A percentile compares a stretch with the other conserved stretches of the same genome.
phyloP scores from a whole-genome alignment of 1,284 basidiomycete genomes.

The Tilletia caries region DNA sequence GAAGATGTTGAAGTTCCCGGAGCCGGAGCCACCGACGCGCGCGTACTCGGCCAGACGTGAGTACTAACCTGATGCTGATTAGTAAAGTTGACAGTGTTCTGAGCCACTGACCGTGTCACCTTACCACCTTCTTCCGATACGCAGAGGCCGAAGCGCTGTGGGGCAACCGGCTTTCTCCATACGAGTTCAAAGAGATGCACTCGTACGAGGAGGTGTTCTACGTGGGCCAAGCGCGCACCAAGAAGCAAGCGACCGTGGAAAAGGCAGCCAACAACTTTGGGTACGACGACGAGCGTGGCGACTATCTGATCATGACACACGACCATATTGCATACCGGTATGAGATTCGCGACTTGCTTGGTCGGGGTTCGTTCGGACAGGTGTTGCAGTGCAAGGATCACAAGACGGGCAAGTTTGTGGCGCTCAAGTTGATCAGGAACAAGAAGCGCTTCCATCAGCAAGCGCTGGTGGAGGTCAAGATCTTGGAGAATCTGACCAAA shows the following conservation, averaged over 20 bases:
- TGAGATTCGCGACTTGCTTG: constrained; percentile 84
- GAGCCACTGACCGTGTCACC: too few relatives aligned
- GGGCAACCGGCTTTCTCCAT: constrained; percentile 57
- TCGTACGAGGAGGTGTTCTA: constrained; percentile 83
- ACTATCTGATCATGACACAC: constrained; percentile 82
- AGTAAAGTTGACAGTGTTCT: constrained; percentile 31
- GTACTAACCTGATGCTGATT: too few relatives aligned
- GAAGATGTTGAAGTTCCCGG: constrained; percentile 85
- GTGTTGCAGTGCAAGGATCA: constrained; percentile 95
- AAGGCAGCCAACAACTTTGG: constrained; percentile 82
- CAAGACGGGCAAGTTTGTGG: constrained; percentile 90
- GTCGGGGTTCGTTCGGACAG: constrained; percentile 98
- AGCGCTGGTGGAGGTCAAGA: constrained; percentile 96
- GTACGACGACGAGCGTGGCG: constrained; percentile 96
- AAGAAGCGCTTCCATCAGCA: constrained; percentile 99
- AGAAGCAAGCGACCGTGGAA: constrained; percentile 56
- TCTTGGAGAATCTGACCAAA: constrained; percentile 89
- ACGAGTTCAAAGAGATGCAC: constrained; percentile 85
- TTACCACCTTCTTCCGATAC: too few relatives aligned
- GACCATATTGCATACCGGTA: constrained; percentile 97
- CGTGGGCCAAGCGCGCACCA: constrained; percentile 61
- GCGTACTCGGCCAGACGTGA: constrained; percentile 65
- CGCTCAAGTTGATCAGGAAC: constrained; percentile 98
- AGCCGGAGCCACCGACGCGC: constrained; percentile 71
- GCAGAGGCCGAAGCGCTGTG: constrained; percentile 55